Conservation (phyloP, 2,329 filamentous ascomycete species). For the Colletotrichum sp. region DNA sequence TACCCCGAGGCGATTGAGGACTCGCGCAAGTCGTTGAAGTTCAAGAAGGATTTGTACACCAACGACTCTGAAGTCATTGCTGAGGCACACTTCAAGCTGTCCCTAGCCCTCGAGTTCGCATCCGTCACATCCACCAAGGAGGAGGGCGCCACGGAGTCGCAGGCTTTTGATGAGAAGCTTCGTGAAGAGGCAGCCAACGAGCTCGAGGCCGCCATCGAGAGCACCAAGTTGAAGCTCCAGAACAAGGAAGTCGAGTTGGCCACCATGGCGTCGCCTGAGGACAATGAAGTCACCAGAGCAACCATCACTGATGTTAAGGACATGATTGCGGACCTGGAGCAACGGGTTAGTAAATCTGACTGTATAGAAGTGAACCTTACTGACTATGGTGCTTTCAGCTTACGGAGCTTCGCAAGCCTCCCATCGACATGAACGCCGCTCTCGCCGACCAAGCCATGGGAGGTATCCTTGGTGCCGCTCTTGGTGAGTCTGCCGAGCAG, state of each 20-base stretch:
- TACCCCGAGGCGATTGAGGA: conserved; percentile 89
- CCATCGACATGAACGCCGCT: conserved; percentile 61
- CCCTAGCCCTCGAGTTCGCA: conserved; percentile 91
- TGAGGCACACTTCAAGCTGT: conserved; percentile 96
- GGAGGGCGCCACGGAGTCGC: conserved; percentile 48
- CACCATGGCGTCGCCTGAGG: conserved; percentile 67
- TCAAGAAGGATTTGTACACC: conserved; percentile 81
- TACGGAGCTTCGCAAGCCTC: conserved; percentile 70
- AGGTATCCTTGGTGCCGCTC: conserved; percentile 67
- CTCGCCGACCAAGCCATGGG: conserved; percentile 55
- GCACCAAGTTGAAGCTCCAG: conserved; percentile 73
- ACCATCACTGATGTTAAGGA: conserved; percentile 78
- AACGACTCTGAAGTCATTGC: conserved; percentile 85
- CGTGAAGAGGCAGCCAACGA: conserved; percentile 74
- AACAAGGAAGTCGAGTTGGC: conserved; percentile 72
- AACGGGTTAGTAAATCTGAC: conserved; percentile 57
- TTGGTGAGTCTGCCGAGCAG: conserved; percentile 66
- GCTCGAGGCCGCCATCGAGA: conserved; percentile 76
- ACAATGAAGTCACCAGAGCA: conserved; percentile 66
- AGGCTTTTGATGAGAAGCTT: conserved; percentile 70
- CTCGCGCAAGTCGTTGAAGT: conserved; percentile 75
- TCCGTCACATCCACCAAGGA: conserved; percentile 72
- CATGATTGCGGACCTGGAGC: conserved; percentile 79
- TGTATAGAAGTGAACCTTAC: not conserved
- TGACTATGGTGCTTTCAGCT: conserved; percentile 49